Conservation (phyloP, 1,139 yeast genomes). For the Hansenula lynferdii region DNA sequence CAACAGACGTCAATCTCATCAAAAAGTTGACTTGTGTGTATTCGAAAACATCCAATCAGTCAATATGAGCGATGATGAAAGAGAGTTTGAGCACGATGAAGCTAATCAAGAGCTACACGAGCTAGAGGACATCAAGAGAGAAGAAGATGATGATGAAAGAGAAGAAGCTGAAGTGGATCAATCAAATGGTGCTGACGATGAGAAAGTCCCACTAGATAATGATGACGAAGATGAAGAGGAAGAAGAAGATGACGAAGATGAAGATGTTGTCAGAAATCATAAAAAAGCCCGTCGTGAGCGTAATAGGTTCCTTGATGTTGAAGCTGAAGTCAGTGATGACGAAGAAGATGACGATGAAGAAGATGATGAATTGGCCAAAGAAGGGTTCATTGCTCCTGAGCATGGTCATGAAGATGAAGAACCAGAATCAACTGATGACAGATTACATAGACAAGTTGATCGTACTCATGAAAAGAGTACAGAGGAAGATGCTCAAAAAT, state of each 20-base stretch:
- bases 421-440: conserved; percentile 40
- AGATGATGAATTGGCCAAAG: conserved; percentile 81
- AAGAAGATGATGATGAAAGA: conserved; percentile 22
- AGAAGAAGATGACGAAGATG: conserved; percentile 64
- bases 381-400: conserved; percentile 72
- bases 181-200: conserved; percentile 12
- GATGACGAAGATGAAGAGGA: conserved; percentile 45
- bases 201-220: conserved; percentile 26
- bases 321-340: conserved; percentile 98
- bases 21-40: no score
- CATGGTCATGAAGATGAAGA: conserved; percentile 57
- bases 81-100: conserved; percentile 25
- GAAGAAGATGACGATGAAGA: conserved; percentile 95
- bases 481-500: conserved; percentile 91
- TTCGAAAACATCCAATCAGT: no score
- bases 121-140: conserved; percentile 23
- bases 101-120: conserved; percentile 26
- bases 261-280: conserved; percentile 40
- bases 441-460: conserved; percentile 89
- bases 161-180: conserved; percentile 10
- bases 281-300: conserved; percentile 66
- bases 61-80: conserved; percentile 23
- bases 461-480: conserved; percentile 85
- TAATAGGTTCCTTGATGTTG: conserved; percentile 95
- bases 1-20: no score